phyloP scores from a whole-genome alignment of 2,329 filamentous ascomycete species.

The Clonostachys solani region DNA sequence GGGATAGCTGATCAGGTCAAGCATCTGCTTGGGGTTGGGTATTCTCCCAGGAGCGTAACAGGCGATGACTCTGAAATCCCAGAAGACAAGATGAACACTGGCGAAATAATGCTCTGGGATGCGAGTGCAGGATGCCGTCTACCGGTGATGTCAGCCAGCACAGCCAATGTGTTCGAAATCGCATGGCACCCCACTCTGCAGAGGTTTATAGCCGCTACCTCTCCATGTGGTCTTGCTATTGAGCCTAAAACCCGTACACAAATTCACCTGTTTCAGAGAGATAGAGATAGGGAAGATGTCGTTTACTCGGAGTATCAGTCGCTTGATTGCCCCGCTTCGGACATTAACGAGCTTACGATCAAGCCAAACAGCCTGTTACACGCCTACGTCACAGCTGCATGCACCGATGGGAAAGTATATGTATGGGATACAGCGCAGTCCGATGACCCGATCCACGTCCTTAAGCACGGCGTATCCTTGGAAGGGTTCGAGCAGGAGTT shows the following conservation, averaged over 20 bases:
- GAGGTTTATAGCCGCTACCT: slow-evolving; percentile 54
- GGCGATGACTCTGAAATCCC: slow-evolving; percentile 55
- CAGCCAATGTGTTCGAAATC: slow-evolving; percentile 61
- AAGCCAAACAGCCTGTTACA: slow-evolving; percentile 46
- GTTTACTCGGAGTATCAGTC: slow-evolving; percentile 41
- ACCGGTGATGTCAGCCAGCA: slow-evolving; percentile 43
- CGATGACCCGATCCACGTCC: slow-evolving; percentile 51
- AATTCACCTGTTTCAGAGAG: slow-evolving; percentile 46
- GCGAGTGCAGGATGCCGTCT: slow-evolving; percentile 35
- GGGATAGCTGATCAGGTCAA: slow-evolving; percentile 36
- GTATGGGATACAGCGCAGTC: slow-evolving; percentile 57
- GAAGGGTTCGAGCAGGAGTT: slow-evolving; percentile 36
- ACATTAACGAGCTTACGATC: slow-evolving; percentile 60
- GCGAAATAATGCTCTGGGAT: slow-evolving; percentile 59
- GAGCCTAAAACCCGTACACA: slow-evolving; percentile 47
- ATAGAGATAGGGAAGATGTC: slow-evolving; percentile 14
- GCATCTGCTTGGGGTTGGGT: slow-evolving; percentile 56
- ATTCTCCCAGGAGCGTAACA: slow-evolving; percentile 50
- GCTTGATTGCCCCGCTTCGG: slow-evolving; percentile 53
- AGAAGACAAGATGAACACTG: slow-evolving; percentile 49
- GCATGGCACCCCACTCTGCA: slow-evolving; percentile 54
- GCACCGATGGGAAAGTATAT: slow-evolving; percentile 58
- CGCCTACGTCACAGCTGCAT: slow-evolving; percentile 55
- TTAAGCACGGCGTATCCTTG: slow-evolving; percentile 44
- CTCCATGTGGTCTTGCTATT: slow-evolving; percentile 36